phyloP scores from a whole-genome alignment of 495 filamentous ascomycete species.

The Articulospora tetracladia region DNA sequence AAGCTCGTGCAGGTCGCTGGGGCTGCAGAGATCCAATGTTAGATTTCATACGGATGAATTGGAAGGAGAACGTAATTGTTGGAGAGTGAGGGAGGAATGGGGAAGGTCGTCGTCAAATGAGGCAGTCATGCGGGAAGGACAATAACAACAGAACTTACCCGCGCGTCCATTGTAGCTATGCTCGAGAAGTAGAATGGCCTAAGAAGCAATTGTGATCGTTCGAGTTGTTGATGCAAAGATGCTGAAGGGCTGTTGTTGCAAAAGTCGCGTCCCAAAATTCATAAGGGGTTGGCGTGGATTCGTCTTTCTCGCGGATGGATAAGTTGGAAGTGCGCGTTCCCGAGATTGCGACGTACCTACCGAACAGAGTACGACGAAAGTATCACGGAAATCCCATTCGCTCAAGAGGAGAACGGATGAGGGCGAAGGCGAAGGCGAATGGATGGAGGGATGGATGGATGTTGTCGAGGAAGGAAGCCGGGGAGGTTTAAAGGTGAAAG shows the following conservation, averaged over 20 bases:
- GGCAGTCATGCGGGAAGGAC: background rate
- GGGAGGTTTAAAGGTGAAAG: background rate
- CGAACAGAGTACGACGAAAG: too few species aligned
- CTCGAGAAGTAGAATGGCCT: slow-evolving; percentile 25
- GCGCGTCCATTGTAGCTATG: slow-evolving; percentile 33
- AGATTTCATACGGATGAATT: slow-evolving; percentile 3
- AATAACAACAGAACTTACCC: slow-evolving; percentile 27
- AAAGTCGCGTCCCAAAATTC: slow-evolving; percentile 28
- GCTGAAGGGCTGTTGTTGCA: slow-evolving; percentile 6
- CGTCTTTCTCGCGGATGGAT: background rate
- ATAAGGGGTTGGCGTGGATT: slow-evolving; percentile 5
- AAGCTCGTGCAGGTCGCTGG: slow-evolving; percentile 58
- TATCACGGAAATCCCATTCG: slow-evolving; percentile 1
- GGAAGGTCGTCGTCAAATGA: background rate
- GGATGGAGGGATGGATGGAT: background rate
- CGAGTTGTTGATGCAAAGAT: slow-evolving; percentile 9
- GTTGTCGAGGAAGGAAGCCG: background rate
- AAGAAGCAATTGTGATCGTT: background rate
- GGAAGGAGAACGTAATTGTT: slow-evolving; percentile 9
- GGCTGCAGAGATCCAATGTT: slow-evolving; percentile 51
- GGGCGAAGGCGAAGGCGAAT: background rate
- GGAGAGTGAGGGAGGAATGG: slow-evolving; percentile 12
- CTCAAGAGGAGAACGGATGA: background rate
- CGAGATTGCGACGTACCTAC: background rate
- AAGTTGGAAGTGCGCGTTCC: background rate